Evolutionary conservation across 2,329 filamentous ascomycete species (phyloP).

Genomic region (Sarocladium oryzae): DNA sequence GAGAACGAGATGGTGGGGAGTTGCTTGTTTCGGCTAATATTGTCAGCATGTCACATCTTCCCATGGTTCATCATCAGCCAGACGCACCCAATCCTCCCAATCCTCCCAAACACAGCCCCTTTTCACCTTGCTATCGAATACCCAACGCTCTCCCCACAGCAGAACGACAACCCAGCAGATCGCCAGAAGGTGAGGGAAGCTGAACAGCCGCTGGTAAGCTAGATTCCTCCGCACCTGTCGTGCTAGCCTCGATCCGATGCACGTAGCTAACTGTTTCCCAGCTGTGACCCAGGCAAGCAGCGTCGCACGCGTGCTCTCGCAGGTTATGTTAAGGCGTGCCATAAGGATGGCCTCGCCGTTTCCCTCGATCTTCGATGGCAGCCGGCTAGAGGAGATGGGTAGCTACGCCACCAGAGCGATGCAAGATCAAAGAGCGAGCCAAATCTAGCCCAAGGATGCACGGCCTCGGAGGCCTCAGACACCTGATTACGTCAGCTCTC

Average conservation of each 20-base stretch:
- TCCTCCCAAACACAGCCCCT: constrained; percentile 74
- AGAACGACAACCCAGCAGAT: constrained; percentile 69
- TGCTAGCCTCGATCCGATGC: constrained; percentile 14
- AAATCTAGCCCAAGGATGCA: too few relatives aligned
- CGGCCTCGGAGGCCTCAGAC: too few relatives aligned
- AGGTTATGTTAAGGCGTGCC: background rate
- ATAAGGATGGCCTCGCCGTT: constrained; percentile 1
- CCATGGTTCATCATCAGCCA: background rate
- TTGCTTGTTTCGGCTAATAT: constrained; percentile 63
- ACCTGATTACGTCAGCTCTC: too few relatives aligned
- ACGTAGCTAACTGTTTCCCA: background rate
- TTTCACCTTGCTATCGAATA: constrained; percentile 64
- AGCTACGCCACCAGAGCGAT: background rate
- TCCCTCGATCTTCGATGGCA: background rate
- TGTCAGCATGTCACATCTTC: background rate
- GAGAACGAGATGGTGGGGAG: constrained; percentile 77
- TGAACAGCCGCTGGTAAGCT: constrained; percentile 45
- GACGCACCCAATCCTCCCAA: constrained; percentile 87
- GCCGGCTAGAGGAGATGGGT: background rate
- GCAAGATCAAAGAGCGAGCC: too few relatives aligned
- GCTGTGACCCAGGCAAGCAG: background rate
- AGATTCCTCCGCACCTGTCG: constrained; percentile 35
- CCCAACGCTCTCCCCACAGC: constrained; percentile 78
- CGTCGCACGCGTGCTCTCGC: background rate
- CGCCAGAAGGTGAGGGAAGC: constrained; percentile 62